These are phyloP conservation scores for Elongisporangium senticosum DNA, from an alignment of 352 stramenopile genomes.

Conservation along the genomic window DNA sequence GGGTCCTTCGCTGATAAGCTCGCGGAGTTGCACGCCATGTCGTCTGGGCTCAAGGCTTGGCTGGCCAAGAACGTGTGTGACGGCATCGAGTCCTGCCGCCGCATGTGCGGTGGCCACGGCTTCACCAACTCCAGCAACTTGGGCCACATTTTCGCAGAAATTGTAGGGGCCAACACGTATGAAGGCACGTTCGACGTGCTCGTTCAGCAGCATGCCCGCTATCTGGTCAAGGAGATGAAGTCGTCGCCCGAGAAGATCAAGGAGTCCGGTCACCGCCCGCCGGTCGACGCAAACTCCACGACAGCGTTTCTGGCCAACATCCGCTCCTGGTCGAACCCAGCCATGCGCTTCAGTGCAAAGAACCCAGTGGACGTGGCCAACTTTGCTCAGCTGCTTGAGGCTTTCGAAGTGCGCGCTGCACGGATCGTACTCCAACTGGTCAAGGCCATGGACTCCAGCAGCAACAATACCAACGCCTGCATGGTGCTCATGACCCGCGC, in stretches of 20 bases:
- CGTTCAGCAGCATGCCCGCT: slow-evolving; percentile 56
- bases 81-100: slow-evolving; percentile 39
- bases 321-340: slow-evolving; percentile 11
- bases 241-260: too few species aligned
- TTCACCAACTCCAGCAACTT: slow-evolving; percentile 32
- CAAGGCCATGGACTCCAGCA: slow-evolving; percentile 13
- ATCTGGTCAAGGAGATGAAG: slow-evolving; percentile 36
- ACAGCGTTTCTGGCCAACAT: slow-evolving; percentile 13
- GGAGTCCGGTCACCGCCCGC: too few species aligned
- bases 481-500: slow-evolving; percentile 40
- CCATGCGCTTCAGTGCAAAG: slow-evolving; percentile 11
- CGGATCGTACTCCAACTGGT: slow-evolving; percentile 11
- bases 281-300: background rate
- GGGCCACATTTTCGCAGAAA: slow-evolving; percentile 17
- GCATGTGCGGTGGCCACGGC: slow-evolving; percentile 37
- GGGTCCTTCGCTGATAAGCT: slow-evolving; percentile 30
- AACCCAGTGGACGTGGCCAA: slow-evolving; percentile 16
- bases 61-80: slow-evolving; percentile 31
- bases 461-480: slow-evolving; percentile 18
- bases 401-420: slow-evolving; percentile 21
- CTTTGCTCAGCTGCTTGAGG: slow-evolving; percentile 16
- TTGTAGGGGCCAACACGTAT: slow-evolving; percentile 44
- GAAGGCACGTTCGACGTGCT: slow-evolving; percentile 74
- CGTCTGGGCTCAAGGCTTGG: slow-evolving; percentile 51
- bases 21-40: slow-evolving; percentile 47